A percentile compares a stretch with the other conserved stretches of the same genome.
Evolutionary conservation across 306 rosid genomes (phyloP).

Genomic region (Cucurbita moschata): DNA sequence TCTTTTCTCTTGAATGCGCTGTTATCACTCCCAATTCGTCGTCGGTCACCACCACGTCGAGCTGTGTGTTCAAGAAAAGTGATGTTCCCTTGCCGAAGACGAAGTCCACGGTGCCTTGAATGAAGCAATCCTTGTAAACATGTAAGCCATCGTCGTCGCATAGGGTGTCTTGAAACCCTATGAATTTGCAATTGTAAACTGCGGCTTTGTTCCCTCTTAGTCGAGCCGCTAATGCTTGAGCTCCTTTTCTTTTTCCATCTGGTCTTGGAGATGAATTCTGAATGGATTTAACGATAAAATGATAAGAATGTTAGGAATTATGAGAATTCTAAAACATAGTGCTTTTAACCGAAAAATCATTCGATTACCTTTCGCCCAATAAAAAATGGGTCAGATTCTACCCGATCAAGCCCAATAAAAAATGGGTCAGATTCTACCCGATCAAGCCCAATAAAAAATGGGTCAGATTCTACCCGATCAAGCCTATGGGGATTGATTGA

Average conservation of each 20-base stretch:
- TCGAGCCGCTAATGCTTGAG: constrained; percentile 37
- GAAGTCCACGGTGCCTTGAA: constrained; percentile 34
- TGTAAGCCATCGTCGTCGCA: constrained; percentile 36
- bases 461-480: too few species aligned
- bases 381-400: too few species aligned
- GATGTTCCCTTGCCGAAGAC: constrained; percentile 31
- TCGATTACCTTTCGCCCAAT: too few species aligned
- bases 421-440: too few species aligned
- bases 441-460: too few species aligned
- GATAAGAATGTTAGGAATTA: too few species aligned
- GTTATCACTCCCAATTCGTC: constrained; percentile 19
- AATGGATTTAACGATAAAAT: too few species aligned
- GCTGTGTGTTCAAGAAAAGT: constrained; percentile 22
- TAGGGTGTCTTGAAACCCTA: constrained; percentile 36
- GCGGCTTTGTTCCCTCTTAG: constrained; percentile 21
- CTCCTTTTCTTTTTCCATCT: constrained; percentile 10
- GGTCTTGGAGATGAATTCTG: constrained; percentile 38
- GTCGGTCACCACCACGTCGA: constrained; percentile 12
- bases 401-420: too few species aligned
- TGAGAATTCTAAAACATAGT: too few species aligned
- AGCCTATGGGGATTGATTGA: too few species aligned
- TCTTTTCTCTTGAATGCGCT: constrained; percentile 34
- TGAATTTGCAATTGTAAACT: constrained; percentile 19
- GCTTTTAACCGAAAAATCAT: too few species aligned
- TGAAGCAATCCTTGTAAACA: constrained; percentile 28